Evolutionary conservation across 2,329 filamentous ascomycete species (phyloP).

Genomic region (Nannizziopsis arthrosporioides): DNA sequence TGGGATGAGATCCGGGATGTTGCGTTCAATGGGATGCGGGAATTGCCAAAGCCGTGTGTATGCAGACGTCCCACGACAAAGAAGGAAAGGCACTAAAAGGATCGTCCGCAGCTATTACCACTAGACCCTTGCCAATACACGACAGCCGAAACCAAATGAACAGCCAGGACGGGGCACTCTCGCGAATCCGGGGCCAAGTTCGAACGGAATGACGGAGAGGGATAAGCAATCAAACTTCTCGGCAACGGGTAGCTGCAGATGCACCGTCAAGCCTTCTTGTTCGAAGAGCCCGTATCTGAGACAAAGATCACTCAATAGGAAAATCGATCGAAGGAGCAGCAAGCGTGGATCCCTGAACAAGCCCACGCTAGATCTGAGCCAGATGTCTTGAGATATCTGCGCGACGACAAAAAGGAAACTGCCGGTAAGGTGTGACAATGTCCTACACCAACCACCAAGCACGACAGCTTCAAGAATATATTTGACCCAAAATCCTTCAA

Average conservation of each 20-base stretch:
- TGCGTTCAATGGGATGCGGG: slow-evolving; percentile 1
- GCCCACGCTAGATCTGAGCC: neutral
- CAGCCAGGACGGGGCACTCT: neutral
- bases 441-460: slow-evolving; percentile 6
- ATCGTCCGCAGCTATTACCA: neutral
- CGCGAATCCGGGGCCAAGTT: neutral
- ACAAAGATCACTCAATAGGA: neutral
- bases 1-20: neutral
- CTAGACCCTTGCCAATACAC: neutral
- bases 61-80: neutral
- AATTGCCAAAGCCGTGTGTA: neutral
- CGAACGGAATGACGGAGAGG: neutral
- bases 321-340: neutral
- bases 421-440: slow-evolving; percentile 5
- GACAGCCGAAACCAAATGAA: neutral
- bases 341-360: neutral
- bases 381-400: neutral
- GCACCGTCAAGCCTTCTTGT: neutral
- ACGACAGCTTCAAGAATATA: neutral
- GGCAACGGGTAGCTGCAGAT: slow-evolving; percentile 5
- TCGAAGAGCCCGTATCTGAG: neutral
- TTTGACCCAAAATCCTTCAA: neutral
- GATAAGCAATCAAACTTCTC: neutral
- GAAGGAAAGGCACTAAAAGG: neutral
- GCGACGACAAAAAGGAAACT: slow-evolving; percentile 2